Base-by-base conservation (phyloP, 352 stramenopile genomes). In the Blastocystis sp. region DNA sequence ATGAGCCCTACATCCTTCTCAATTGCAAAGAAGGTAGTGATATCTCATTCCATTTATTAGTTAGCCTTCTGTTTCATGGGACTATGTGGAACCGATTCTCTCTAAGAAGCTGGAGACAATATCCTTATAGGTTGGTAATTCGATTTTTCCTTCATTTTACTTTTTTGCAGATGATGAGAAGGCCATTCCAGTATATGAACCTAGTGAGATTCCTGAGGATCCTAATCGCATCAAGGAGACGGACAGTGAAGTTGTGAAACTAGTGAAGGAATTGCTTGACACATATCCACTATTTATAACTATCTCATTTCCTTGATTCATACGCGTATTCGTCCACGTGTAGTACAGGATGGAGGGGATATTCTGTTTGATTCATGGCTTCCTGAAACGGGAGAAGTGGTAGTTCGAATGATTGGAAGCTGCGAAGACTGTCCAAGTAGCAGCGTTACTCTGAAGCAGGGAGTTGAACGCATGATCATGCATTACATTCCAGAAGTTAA, bases 401-500 rank as follows among this genome's bases (percentile, higher is more conserved):
- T 88, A 0, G 58, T 88, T 30, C 62, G 62, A 19, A 88, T 88
- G 77, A 88, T 88, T 27, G 97, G 97, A n/a, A 97, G 94, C 42
- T 99, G 97, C 91, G 96, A 97, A 0, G 97, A 97, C 48, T 99
- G 97, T 91, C 97, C 97, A 17, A 97, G 92, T 89, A 98, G 95
- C 27, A 96, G 94, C 30, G 95, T 99, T 19, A 99, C 97, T 58
- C 94, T 99, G 89, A 98, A 98, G 92, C 95, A 98, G 90, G 97
- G 97, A 56, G 97, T 99, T 35, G 97, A 99, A 92, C 99, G 98
- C 91, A 99, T 99, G 97, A 93, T 99, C 33, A 99, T 98, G 95
- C 97, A 99, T 92, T 99, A 99, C 92, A 98, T 99, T 88, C 96
- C 96, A 0, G 97, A 99, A 92, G 97, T 99, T 57, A 94, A 92